phyloP scores from a whole-genome alignment of 768 basidiomycete genomes.

The Tylopilus plumbeoviolaceoides region DNA sequence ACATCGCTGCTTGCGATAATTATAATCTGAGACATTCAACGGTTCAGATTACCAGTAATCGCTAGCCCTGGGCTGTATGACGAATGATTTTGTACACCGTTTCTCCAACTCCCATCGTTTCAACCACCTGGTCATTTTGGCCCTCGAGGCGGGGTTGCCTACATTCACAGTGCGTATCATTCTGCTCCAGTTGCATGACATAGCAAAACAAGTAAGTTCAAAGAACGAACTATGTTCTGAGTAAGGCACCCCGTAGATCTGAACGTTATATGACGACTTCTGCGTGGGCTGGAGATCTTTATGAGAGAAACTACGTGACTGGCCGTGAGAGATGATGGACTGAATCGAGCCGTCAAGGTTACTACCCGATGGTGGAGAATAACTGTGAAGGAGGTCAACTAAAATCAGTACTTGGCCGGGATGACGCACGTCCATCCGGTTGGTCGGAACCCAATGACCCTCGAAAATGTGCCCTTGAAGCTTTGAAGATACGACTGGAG shows the following conservation, averaged over 20 bases:
- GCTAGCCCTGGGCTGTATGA: constrained; percentile 35
- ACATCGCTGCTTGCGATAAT: neutral
- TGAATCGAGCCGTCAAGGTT: constrained; percentile 61
- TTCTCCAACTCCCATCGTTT: constrained; percentile 85
- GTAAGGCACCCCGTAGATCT: constrained; percentile 83
- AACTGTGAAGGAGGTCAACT: constrained; percentile 39
- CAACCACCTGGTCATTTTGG: constrained; percentile 89
- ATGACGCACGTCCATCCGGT: constrained; percentile 91
- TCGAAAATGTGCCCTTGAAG: constrained; percentile 67
- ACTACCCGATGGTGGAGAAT: constrained; percentile 59
- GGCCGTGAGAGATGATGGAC: constrained; percentile 63
- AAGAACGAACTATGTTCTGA: constrained; percentile 97
- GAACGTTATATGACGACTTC: constrained; percentile 64
- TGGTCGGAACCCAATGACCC: constrained; percentile 80
- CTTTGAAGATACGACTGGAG: constrained; percentile 73
- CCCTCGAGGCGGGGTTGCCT: constrained; percentile 63
- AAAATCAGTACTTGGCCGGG: neutral
- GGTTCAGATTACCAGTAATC: constrained; percentile 43
- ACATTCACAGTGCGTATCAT: constrained; percentile 98
- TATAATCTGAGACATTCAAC: too few species aligned
- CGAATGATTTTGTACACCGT: constrained; percentile 42
- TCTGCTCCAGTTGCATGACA: constrained; percentile 78
- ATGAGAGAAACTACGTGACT: constrained; percentile 64
- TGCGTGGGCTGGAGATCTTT: constrained; percentile 62
- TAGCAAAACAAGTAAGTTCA: constrained; percentile 91